A percentile compares a stretch with the other conserved stretches of the same genome.
These are phyloP conservation scores for Phytopythium helicoides DNA, from an alignment of 352 stramenopile species.

Conservation along the genomic window DNA sequence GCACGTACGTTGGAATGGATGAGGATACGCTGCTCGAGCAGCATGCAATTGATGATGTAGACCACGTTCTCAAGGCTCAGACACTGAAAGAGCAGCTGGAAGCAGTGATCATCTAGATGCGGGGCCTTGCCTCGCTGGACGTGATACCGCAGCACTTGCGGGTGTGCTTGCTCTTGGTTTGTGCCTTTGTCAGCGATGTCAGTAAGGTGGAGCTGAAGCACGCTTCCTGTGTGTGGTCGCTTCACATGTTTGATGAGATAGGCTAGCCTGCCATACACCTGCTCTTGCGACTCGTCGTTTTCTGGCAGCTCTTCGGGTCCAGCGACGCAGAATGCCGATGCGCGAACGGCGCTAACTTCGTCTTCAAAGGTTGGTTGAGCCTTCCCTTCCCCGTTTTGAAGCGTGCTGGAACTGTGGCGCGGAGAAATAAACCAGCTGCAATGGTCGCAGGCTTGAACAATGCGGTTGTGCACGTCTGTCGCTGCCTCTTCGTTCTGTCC, in stretches of 20 bases:
- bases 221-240: not conserved
- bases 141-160: constrained; percentile 36
- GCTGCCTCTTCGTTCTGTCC: constrained; percentile 22
- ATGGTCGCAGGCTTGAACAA: constrained; percentile 39
- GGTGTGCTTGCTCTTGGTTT: not conserved
- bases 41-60: constrained; percentile 77
- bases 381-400: constrained; percentile 1
- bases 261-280: constrained; percentile 1
- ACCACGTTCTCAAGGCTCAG: constrained; percentile 80
- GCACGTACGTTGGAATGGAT: constrained; percentile 70
- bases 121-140: constrained; percentile 54
- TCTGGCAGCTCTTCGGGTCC: not conserved
- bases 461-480: constrained; percentile 34
- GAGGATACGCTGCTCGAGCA: constrained; percentile 81
- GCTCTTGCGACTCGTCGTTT: not conserved
- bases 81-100: constrained; percentile 79
- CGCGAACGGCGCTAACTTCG: constrained; percentile 5
- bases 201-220: constrained; percentile 2
- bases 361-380: constrained; percentile 5
- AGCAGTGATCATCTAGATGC: constrained; percentile 77
- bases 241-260: constrained; percentile 1
- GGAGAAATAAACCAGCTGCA: constrained; percentile 62
- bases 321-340: constrained; percentile 2
- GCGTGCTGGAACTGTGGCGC: constrained; percentile 11
- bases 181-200: not conserved